phyloP scores from a whole-genome alignment of 2,329 filamentous ascomycete genomes.

The Dactylellina cionopaga region DNA sequence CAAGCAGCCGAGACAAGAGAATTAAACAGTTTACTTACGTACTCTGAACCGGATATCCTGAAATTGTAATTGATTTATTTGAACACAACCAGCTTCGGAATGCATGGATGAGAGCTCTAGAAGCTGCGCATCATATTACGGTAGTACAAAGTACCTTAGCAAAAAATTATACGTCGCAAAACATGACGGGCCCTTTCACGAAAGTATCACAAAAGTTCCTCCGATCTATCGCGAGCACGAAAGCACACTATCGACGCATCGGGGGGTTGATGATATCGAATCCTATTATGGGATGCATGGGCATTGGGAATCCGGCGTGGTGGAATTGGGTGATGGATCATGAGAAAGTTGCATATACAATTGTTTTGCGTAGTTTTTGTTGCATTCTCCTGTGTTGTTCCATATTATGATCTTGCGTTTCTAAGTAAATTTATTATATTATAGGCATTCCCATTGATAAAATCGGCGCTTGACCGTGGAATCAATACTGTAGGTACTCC shows the following conservation, averaged over 20 bases:
- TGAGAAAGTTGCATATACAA: neutral
- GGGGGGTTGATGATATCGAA: constrained; percentile 2
- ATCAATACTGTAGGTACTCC: constrained; percentile 9
- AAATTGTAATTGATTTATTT: no score
- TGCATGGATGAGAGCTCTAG: no score
- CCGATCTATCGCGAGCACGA: neutral
- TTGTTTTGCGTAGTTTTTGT: neutral
- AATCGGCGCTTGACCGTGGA: neutral
- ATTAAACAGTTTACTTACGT: no score
- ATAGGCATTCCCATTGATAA: neutral
- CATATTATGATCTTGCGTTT: neutral
- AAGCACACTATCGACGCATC: neutral
- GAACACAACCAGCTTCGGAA: no score
- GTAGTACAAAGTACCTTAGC: no score
- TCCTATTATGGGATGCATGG: constrained; percentile 19
- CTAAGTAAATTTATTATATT: neutral
- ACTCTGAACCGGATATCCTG: no score
- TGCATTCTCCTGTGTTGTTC: no score
- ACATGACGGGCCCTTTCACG: neutral
- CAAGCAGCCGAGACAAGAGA: no score
- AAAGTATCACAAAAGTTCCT: neutral
- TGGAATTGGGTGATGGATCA: constrained; percentile 4
- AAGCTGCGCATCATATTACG: no score
- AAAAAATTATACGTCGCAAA: no score
- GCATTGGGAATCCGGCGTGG: constrained; percentile 4